phyloP scores from a whole-genome alignment of 768 basidiomycete species.

The Clathrus columnatus region DNA sequence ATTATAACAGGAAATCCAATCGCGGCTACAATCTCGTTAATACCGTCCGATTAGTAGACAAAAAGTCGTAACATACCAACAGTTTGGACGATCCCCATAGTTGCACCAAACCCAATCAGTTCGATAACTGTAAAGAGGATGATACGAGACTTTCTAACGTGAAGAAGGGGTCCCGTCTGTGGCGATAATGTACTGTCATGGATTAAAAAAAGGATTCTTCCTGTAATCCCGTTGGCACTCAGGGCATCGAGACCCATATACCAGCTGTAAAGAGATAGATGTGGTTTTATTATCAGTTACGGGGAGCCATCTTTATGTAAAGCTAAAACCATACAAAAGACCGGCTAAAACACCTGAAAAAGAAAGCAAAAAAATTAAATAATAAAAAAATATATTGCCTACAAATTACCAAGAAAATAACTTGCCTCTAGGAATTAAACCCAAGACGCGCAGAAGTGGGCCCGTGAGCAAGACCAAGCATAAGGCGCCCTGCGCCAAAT shows the following conservation, averaged over 20 bases:
- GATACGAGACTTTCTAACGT: constrained; percentile 68
- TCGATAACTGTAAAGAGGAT: constrained; percentile 66
- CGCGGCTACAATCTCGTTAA: constrained; percentile 42
- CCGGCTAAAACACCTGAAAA: constrained; percentile 64
- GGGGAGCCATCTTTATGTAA: neutral
- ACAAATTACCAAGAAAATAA: constrained; percentile 2
- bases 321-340: constrained; percentile 55
- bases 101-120: constrained; percentile 75
- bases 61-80: constrained; percentile 42
- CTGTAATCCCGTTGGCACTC: constrained; percentile 71
- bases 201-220: constrained; percentile 71
- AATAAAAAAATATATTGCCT: neutral
- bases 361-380: neutral
- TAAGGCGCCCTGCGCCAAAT: constrained; percentile 73
- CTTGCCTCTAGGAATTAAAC: constrained; percentile 64
- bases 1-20: constrained; percentile 91
- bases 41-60: neutral
- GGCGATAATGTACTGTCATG: constrained; percentile 60
- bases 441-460: constrained; percentile 74
- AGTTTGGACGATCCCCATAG: constrained; percentile 87
- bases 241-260: constrained; percentile 88
- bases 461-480: constrained; percentile 73
- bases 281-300: constrained; percentile 7
- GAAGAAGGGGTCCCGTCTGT: constrained; percentile 57
- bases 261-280: constrained; percentile 51